Evolutionary conservation across 2,329 filamentous ascomycete genomes (phyloP).

Genomic region (Xylaria sp.): DNA sequence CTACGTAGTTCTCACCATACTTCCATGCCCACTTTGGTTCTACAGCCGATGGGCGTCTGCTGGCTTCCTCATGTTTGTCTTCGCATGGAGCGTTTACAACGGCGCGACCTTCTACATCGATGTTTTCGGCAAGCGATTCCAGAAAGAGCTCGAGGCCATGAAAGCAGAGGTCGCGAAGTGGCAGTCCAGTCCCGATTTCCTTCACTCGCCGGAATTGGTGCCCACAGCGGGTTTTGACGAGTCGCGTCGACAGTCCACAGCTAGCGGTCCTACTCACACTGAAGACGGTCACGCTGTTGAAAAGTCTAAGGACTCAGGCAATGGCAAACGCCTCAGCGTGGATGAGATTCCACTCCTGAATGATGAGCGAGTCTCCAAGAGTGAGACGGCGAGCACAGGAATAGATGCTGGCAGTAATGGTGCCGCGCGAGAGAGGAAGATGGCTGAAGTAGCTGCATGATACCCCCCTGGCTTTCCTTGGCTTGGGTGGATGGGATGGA

Average conservation of each 20-base stretch:
- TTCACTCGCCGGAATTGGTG: conserved; percentile 37
- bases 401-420: conserved; percentile 43
- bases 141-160: conserved; percentile 88
- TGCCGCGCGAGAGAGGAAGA: conserved; percentile 44
- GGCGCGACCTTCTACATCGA: conserved; percentile 98
- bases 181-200: conserved; percentile 58
- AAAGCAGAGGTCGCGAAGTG: conserved; percentile 84
- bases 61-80: conserved; percentile 72
- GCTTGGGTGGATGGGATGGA: neutral
- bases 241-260: conserved; percentile 17
- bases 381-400: conserved; percentile 34
- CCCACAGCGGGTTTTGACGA: conserved; percentile 29
- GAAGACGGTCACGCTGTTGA: conserved; percentile 16
- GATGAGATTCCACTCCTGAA: conserved; percentile 55
- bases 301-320: conserved; percentile 27
- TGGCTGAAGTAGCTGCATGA: conserved; percentile 20
- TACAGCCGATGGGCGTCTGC: conserved; percentile 77
- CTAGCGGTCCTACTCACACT: conserved; percentile 7
- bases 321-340: conserved; percentile 33
- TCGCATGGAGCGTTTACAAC: conserved; percentile 93
- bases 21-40: conserved; percentile 94
- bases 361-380: conserved; percentile 35
- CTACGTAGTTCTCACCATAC: conserved; percentile 88
- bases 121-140: conserved; percentile 92
- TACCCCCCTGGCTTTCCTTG: neutral